Conservation (phyloP, 1,139 yeast genomes). For the Magnusiomyces suaveolens region DNA sequence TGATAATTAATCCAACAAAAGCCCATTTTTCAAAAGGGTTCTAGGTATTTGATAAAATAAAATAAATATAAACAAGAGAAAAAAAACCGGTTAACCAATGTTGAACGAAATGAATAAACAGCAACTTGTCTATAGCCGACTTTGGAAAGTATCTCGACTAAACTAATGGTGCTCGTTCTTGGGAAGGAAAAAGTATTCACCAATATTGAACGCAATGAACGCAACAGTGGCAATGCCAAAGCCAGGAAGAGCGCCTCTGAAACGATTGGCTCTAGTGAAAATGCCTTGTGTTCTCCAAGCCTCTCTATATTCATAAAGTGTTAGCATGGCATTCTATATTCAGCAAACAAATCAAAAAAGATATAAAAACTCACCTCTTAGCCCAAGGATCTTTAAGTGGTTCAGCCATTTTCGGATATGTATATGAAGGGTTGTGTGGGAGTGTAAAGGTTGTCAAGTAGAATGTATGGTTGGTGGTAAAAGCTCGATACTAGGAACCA, state of each 20-base stretch:
- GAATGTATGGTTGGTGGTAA: not conserved
- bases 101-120: not conserved
- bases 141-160: too few relatives aligned
- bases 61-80: too few relatives aligned
- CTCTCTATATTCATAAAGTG: conserved; percentile 45
- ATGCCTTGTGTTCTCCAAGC: conserved; percentile 89
- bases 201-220: conserved; percentile 54
- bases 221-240: conserved; percentile 74
- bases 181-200: conserved; percentile 39
- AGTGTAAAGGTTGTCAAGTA: conserved; percentile 3
- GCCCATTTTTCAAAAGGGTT: too few relatives aligned
- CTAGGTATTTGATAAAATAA: too few relatives aligned
- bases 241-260: conserved; percentile 73
- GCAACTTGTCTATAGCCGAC: too few relatives aligned
- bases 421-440: conserved; percentile 5
- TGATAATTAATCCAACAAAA: too few relatives aligned
- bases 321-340: not conserved
- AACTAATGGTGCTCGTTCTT: conserved; percentile 14
- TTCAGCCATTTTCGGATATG: conserved; percentile 20
- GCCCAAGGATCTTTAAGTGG: conserved; percentile 41
- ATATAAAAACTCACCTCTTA: conserved; percentile 32
- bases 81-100: too few relatives aligned
- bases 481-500: too few relatives aligned
- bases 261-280: conserved; percentile 62
- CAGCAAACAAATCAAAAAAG: not conserved